Evolutionary conservation across 495 filamentous ascomycete genomes (phyloP).

Genomic region (Aspergillus funiculosus): DNA sequence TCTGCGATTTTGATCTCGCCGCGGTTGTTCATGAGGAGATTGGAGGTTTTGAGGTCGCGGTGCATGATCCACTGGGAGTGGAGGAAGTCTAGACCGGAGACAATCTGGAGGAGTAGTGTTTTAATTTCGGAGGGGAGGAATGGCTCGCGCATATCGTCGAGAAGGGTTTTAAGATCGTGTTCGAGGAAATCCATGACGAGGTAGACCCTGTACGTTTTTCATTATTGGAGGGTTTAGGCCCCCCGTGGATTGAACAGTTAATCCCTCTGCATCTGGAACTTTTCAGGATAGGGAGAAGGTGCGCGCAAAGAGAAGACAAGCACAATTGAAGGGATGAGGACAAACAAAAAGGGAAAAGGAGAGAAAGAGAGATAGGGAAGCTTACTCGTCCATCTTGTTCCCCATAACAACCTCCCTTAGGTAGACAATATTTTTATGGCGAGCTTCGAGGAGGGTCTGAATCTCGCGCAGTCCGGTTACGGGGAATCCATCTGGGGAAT

Average conservation of each 20-base stretch:
- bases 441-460: slow-evolving; percentile 56
- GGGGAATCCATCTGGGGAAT: slow-evolving; percentile 76
- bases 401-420: slow-evolving; percentile 85
- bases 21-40: slow-evolving; percentile 91
- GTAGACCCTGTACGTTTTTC: slow-evolving; percentile 59
- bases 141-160: slow-evolving; percentile 89
- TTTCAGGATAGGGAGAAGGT: slow-evolving; percentile 17
- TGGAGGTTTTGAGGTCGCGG: slow-evolving; percentile 94
- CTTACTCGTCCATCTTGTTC: slow-evolving; percentile 69
- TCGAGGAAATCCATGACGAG: slow-evolving; percentile 98
- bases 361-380: not conserved
- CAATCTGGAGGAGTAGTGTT: slow-evolving; percentile 77
- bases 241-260: slow-evolving; percentile 14
- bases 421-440: slow-evolving; percentile 71
- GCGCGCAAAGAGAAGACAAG: not conserved
- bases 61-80: slow-evolving; percentile 92
- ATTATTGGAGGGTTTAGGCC: not conserved
- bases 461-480: slow-evolving; percentile 93
- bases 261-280: slow-evolving; percentile 24
- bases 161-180: slow-evolving; percentile 92
- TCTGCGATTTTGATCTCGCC: slow-evolving; percentile 95
- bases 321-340: not conserved
- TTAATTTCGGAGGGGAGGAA: slow-evolving; percentile 93
- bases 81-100: slow-evolving; percentile 76
- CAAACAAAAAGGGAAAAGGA: not conserved